Percentiles rank a stretch among this genome's conserved stretches.
Evolutionary conservation across 73 alveolate genomes (phyloP).

Genomic region (Stentor roeselii): DNA sequence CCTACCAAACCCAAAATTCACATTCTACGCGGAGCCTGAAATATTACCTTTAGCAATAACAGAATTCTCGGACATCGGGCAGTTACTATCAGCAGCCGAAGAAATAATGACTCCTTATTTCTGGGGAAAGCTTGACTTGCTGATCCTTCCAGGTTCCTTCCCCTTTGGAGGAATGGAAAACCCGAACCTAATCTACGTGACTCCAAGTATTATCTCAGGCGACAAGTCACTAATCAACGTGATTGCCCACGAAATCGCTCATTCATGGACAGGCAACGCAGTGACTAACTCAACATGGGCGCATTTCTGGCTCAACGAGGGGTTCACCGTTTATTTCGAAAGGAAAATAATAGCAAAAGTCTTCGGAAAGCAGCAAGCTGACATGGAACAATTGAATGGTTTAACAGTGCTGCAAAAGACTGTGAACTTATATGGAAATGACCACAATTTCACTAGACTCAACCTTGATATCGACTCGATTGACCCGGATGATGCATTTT

Average conservation of each 20-base stretch:
- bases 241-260: conserved; percentile 96
- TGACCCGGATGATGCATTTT: conserved; percentile 97
- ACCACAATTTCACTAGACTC: conserved; percentile 66
- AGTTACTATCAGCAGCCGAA: conserved; percentile 67
- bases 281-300: conserved; percentile 95
- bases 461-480: conserved; percentile 73
- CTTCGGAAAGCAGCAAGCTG: conserved; percentile 60
- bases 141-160: conserved; percentile 96
- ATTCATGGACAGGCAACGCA: conserved; percentile 98
- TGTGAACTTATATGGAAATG: conserved; percentile 53
- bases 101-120: conserved; percentile 79
- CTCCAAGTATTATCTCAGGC: conserved; percentile 96
- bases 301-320: conserved; percentile 98
- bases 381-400: conserved; percentile 54
- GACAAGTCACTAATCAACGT: conserved; percentile 89
- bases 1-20: conserved; percentile 68
- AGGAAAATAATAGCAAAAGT: conserved; percentile 63
- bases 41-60: conserved; percentile 48
- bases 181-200: conserved; percentile 96
- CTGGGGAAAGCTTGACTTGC: conserved; percentile 94
- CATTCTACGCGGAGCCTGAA: conserved; percentile 82
- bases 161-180: conserved; percentile 99
- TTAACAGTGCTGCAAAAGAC: conserved; percentile 41
- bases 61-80: conserved; percentile 80
- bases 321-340: conserved; percentile 86